Evolutionary conservation across 2,329 filamentous ascomycete genomes (phyloP).

Genomic region (Stemphylium lycopersici): DNA sequence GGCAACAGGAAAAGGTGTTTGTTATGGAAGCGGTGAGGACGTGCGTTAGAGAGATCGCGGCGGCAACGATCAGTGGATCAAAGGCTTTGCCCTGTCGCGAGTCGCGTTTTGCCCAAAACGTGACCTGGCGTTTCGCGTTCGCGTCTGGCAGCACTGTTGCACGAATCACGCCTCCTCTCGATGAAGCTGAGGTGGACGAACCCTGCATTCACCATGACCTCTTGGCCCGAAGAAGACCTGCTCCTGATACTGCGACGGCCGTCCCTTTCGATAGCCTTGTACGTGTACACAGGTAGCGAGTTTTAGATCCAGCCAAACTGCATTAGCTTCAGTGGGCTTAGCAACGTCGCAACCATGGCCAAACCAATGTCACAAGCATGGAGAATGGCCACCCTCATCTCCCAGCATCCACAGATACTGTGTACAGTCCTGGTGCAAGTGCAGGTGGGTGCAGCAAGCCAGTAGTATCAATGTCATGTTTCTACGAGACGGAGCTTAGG

Average conservation of each 20-base stretch:
- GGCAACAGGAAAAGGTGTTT: constrained; percentile 23
- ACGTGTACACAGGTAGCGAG: constrained; percentile 2
- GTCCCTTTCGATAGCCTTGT: not conserved
- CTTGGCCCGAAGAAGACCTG: not conserved
- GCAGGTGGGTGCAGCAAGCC: no score
- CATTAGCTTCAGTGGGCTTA: constrained; percentile 7
- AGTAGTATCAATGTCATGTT: no score
- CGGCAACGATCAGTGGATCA: constrained; percentile 25
- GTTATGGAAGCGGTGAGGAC: constrained; percentile 29
- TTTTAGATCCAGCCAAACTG: constrained; percentile 6
- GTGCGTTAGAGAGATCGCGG: constrained; percentile 28
- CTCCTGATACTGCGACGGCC: not conserved
- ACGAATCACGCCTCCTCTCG: not conserved
- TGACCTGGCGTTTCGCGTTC: constrained; percentile 27
- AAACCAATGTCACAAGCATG: not conserved
- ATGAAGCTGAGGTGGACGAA: not conserved
- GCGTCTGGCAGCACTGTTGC: constrained; percentile 9
- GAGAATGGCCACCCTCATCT: not conserved
- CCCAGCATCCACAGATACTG: not conserved
- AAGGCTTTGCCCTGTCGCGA: constrained; percentile 10
- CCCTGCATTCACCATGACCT: not conserved
- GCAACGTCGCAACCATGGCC: constrained; percentile 4
- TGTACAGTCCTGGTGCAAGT: no score
- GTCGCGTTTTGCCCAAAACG: constrained; percentile 18
- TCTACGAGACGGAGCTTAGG: no score